Base-by-base conservation (phyloP, 768 basidiomycete genomes). In the Boletus vinaceobasis region DNA sequence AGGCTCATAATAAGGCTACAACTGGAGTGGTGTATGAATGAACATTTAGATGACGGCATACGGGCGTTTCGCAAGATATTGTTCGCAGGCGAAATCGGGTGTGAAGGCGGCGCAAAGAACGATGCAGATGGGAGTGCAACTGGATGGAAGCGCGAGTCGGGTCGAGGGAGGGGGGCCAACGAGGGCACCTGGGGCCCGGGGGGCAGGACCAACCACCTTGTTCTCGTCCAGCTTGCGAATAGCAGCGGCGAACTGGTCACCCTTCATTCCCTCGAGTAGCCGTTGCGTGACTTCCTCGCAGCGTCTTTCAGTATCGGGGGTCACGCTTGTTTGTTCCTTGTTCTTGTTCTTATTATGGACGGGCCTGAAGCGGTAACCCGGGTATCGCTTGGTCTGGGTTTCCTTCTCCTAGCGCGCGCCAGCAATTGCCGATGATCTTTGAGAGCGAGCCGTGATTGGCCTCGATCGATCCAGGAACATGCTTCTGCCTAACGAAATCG, bases 361-460 rank as follows among this genome's bases (percentile, higher is more conserved):
- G 9, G 74, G 74, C 45, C 68, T 65, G 69, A 78, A 80, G 33
- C 76, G 73, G 45, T 79, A 91, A 58, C 88, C 79, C 1, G 89
- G 88, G 65, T 87, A 88, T 55, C 72, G 75, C 38, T 74, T 74
- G 51, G 86, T 82, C 71, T 91, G 88, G 31, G 83, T 84, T 0
- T 83, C 85, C 71, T 88, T 89, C 23, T 84, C 88, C 42, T 82
- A 91, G 79, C 0, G 83, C 69, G 26, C 84, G 79, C 89, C 89
- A 91, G 60, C 75, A 78, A 50, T 78, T 78, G 8, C 77, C 76
- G 27, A 80, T 77, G 55, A 79, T 80, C 63, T 78, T 79, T 2
- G 78, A 79, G 13, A 79, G 69, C 1, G 77, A 77, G 9, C 74
- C 75, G 54, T 79, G 78, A 53, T 77, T 78, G 1, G 75, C 75